Conservation (phyloP, 2,329 filamentous ascomycete genomes). For the Ilyonectria mors-panacis region DNA sequence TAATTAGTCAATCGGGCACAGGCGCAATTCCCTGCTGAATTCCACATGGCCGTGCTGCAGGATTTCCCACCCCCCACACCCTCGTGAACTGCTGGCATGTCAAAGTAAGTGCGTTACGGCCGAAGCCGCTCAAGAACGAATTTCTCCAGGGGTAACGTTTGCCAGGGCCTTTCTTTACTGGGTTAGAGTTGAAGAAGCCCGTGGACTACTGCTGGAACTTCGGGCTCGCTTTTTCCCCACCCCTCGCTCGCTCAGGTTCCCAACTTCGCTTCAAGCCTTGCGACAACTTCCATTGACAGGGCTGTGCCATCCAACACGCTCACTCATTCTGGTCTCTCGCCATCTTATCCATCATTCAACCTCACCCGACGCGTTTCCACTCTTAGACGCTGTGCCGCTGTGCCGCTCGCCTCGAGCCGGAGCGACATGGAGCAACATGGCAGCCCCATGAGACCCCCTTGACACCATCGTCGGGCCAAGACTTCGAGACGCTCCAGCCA, state of each 20-base stretch:
- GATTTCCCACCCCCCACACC: conserved; percentile 24
- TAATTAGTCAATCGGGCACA: not conserved
- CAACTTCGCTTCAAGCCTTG: not conserved
- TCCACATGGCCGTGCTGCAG: conserved; percentile 23
- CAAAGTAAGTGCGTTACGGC: conserved; percentile 12
- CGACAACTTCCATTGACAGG: not conserved
- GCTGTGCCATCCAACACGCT: not conserved
- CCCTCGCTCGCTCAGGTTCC: not conserved
- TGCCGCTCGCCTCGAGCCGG: conserved; percentile 20
- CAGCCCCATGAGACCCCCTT: conserved; percentile 44
- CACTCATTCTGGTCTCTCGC: not conserved
- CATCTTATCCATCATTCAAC: not conserved
- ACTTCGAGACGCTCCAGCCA: conserved; percentile 40
- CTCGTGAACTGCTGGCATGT: conserved; percentile 18
- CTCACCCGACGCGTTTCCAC: conserved; percentile 13
- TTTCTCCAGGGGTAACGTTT: conserved; percentile 4
- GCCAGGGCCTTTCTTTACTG: conserved; percentile 15
- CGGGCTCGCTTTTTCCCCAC: not conserved
- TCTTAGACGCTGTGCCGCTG: conserved; percentile 10
- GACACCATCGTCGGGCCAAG: conserved; percentile 40
- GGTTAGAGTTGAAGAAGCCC: conserved; percentile 11
- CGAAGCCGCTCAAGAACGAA: conserved; percentile 15
- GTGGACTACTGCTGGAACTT: conserved; percentile 13
- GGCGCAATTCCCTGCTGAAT: conserved; percentile 8
- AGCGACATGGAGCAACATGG: conserved; percentile 21